Conservation (phyloP, 306 rosid genomes). For the Ceratonia siliqua region DNA sequence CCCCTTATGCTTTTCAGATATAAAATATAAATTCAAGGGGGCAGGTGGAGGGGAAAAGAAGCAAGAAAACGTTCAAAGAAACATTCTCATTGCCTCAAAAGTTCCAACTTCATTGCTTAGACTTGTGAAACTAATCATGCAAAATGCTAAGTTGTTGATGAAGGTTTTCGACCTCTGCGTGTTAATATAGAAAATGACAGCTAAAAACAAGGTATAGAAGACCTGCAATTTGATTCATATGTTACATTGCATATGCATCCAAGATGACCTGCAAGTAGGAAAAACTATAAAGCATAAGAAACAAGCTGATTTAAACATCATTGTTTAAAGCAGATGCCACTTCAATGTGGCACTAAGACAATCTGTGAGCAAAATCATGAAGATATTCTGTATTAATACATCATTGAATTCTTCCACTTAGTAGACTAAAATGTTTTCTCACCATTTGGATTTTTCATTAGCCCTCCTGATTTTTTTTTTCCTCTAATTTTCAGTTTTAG, state of each 20-base stretch:
- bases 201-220: slow-evolving; percentile 29
- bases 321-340: not conserved
- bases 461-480: not conserved
- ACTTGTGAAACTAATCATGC: slow-evolving; percentile 1
- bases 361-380: slow-evolving; percentile 7
- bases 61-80: slow-evolving; percentile 25
- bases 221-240: slow-evolving; percentile 85
- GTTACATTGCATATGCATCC: slow-evolving; percentile 91
- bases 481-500: not conserved
- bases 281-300: slow-evolving; percentile 12
- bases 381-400: slow-evolving; percentile 14
- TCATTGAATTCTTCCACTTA: not conserved
- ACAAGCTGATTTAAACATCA: slow-evolving; percentile 27
- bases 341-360: slow-evolving; percentile 21
- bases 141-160: slow-evolving; percentile 28
- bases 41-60: not conserved
- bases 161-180: slow-evolving; percentile 7
- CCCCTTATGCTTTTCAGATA: not conserved
- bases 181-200: slow-evolving; percentile 1
- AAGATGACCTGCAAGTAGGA: slow-evolving; percentile 59
- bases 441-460: slow-evolving; percentile 6
- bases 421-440: not conserved
- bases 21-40: not conserved
- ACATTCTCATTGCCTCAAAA: slow-evolving; percentile 4
- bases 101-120: slow-evolving; percentile 29